Conservation (phyloP, 495 filamentous ascomycete genomes). For the Bombardia bombarda region DNA sequence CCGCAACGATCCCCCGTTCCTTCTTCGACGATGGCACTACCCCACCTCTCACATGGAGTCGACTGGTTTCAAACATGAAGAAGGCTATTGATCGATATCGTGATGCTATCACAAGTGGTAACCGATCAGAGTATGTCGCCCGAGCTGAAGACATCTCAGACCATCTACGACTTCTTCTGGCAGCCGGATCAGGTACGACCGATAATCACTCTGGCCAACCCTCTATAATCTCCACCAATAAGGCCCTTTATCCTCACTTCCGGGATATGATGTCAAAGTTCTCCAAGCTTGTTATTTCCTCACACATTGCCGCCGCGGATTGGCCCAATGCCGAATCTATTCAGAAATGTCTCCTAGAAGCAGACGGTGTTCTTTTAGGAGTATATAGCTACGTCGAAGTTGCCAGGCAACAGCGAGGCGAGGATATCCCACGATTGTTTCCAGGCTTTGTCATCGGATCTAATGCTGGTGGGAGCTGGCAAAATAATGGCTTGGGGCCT, state of each 20-base stretch:
- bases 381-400: conserved; percentile 95
- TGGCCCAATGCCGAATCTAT: conserved; percentile 83
- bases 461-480: conserved; percentile 80
- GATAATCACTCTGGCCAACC: conserved; percentile 98
- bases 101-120: conserved; percentile 69
- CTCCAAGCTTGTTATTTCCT: conserved; percentile 94
- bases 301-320: conserved; percentile 94
- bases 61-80: conserved; percentile 84
- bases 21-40: conserved; percentile 79
- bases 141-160: conserved; percentile 96
- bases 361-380: conserved; percentile 86
- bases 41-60: conserved; percentile 75
- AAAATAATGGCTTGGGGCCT: conserved; percentile 71
- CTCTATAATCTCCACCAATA: conserved; percentile 98
- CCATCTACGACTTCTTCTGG: conserved; percentile 85
- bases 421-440: conserved; percentile 78
- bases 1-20: conserved; percentile 60
- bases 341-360: conserved; percentile 90
- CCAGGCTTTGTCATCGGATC: conserved; percentile 88
- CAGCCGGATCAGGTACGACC: conserved; percentile 90
- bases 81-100: conserved; percentile 79
- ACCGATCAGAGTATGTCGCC: conserved; percentile 82
- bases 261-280: conserved; percentile 99
- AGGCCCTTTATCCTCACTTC: conserved; percentile 92
- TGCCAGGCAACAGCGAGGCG: conserved; percentile 82